Evolutionary conservation across 371 early-diverging fungal species (phyloP).

Genomic region (Syncephalastrum contaminatum): DNA sequence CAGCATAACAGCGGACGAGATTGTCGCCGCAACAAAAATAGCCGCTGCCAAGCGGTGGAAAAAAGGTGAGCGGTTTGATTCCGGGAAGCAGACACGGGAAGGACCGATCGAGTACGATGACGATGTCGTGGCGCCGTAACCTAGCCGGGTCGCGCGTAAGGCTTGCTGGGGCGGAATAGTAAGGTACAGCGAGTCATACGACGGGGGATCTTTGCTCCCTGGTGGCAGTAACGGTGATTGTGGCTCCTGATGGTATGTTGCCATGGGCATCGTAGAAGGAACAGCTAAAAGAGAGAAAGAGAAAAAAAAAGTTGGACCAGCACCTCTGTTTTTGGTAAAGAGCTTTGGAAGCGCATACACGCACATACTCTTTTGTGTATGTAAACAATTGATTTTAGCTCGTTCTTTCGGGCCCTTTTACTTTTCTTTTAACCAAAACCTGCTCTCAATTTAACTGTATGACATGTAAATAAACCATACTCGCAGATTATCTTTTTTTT

Average conservation of each 20-base stretch:
- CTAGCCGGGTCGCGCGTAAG: slow-evolving; percentile 12
- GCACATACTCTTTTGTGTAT: too few relatives aligned
- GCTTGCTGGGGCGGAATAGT: slow-evolving; percentile 23
- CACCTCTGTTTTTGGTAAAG: too few relatives aligned
- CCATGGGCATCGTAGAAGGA: too few relatives aligned
- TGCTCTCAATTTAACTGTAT: too few relatives aligned
- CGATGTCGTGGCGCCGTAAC: slow-evolving; percentile 5
- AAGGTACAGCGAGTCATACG: slow-evolving; percentile 41
- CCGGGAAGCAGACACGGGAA: slow-evolving; percentile 10
- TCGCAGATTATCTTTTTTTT: too few relatives aligned
- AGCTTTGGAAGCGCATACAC: too few relatives aligned
- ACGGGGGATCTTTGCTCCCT: slow-evolving; percentile 35
- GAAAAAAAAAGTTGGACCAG: neutral
- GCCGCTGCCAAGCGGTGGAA: slow-evolving; percentile 39
- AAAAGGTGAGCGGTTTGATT: slow-evolving; percentile 22
- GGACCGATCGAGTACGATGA: neutral
- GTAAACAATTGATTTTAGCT: too few relatives aligned
- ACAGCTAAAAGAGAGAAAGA: slow-evolving; percentile 2
- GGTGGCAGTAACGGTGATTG: too few relatives aligned
- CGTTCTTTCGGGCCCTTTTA: too few relatives aligned
- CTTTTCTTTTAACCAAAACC: too few relatives aligned
- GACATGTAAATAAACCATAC: too few relatives aligned
- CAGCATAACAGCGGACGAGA: slow-evolving; percentile 43
- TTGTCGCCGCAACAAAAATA: slow-evolving; percentile 42
- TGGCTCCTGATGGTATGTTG: too few relatives aligned